Conservation (phyloP, 2,329 filamentous ascomycete species). For the Fusarium citri region DNA sequence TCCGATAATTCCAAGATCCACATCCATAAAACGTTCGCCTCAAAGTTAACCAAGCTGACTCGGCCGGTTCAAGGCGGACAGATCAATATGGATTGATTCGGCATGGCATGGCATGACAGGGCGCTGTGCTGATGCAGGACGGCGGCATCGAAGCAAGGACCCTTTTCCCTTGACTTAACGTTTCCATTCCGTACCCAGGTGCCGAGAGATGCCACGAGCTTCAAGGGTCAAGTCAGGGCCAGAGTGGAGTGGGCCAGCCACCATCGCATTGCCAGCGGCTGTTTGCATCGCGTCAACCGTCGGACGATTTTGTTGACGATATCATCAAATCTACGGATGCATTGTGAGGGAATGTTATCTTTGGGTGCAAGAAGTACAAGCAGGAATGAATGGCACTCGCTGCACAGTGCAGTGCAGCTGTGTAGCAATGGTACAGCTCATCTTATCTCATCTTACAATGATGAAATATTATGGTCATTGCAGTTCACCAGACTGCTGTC, state of each 20-base stretch:
- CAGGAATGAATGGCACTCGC: neutral
- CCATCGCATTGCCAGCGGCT: conserved; percentile 31
- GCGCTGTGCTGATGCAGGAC: neutral
- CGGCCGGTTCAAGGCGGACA: conserved; percentile 30
- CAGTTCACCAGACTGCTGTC: conserved; percentile 24
- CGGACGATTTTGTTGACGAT: conserved; percentile 41
- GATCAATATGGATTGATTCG: conserved; percentile 1
- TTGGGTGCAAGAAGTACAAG: neutral
- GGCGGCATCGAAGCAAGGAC: conserved; percentile 10
- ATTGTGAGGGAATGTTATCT: neutral
- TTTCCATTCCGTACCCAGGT: conserved; percentile 32
- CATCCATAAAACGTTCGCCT: conserved; percentile 33
- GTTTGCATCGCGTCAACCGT: conserved; percentile 44
- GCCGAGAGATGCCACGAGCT: conserved; percentile 40
- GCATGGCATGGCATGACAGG: neutral
- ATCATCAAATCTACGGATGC: conserved; percentile 12
- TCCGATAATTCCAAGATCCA: conserved; percentile 33
- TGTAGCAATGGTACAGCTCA: conserved; percentile 14
- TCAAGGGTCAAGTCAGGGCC: conserved; percentile 30
- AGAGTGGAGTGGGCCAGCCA: conserved; percentile 39
- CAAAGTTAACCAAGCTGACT: conserved; percentile 41
- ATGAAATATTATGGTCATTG: conserved; percentile 3
- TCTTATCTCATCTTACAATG: conserved; percentile 1
- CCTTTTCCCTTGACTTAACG: conserved; percentile 26
- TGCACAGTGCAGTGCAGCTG: neutral